These are phyloP conservation scores for Hymenotorrendiella dingleyae DNA, from an alignment of 2,329 filamentous ascomycete genomes.

Conservation along the genomic window DNA sequence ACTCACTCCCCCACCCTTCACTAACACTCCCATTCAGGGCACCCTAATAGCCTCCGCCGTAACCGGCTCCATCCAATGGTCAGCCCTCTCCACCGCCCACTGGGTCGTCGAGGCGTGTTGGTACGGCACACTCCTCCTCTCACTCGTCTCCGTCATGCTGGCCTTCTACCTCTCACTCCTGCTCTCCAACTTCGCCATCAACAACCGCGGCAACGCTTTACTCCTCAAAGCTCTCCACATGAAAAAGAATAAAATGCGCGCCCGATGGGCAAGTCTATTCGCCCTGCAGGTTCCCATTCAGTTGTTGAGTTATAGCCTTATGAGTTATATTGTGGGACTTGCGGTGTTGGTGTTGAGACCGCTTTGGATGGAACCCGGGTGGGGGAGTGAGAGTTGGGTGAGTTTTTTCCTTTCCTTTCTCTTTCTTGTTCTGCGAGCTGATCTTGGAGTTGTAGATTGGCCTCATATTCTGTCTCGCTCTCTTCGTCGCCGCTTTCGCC, in stretches of 20 bases:
- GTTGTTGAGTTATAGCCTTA: neutral
- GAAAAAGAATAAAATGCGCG: neutral
- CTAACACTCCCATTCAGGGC: neutral
- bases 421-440: no score
- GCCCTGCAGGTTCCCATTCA: neutral
- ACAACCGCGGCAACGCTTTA: neutral
- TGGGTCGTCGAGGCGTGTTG: neutral
- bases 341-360: neutral
- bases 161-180: neutral
- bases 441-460: neutral
- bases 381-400: neutral
- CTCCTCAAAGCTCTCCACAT: neutral
- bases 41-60: neutral
- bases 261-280: neutral
- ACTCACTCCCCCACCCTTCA: neutral
- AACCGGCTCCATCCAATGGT: neutral
- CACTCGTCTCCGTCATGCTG: neutral
- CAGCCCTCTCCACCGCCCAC: neutral
- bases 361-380: neutral
- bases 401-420: no score
- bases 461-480: neutral
- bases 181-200: neutral
- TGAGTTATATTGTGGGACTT: neutral
- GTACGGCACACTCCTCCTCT: neutral
- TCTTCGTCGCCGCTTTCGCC: neutral